Conservation (phyloP, 2,329 filamentous ascomycete species). For the Lasiodiplodia sp. region DNA sequence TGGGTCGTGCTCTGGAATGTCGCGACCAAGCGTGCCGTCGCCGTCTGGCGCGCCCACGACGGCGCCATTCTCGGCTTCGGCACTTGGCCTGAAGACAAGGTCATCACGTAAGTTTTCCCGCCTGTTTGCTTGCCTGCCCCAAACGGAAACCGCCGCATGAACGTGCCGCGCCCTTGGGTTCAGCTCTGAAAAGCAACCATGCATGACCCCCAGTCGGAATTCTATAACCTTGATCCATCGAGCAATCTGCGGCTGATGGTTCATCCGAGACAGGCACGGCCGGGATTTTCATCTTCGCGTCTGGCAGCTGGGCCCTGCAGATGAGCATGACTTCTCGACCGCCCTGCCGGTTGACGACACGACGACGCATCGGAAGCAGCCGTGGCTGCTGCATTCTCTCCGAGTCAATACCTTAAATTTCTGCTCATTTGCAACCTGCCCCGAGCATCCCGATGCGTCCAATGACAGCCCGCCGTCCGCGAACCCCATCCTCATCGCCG, state of each 20-base stretch:
- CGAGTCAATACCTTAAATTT: slow-evolving; percentile 95
- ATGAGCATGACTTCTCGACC: slow-evolving; percentile 71
- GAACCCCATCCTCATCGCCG: slow-evolving; percentile 66
- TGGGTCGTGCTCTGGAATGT: slow-evolving; percentile 89
- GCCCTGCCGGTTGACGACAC: slow-evolving; percentile 72
- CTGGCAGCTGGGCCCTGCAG: slow-evolving; percentile 73
- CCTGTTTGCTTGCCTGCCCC: neutral
- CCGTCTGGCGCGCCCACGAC: slow-evolving; percentile 86
- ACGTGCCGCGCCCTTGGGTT: slow-evolving; percentile 29
- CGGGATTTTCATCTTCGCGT: slow-evolving; percentile 86
- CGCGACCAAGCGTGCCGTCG: slow-evolving; percentile 77
- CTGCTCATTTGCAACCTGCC: slow-evolving; percentile 77
- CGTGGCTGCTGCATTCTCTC: slow-evolving; percentile 86
- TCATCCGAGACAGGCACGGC: slow-evolving; percentile 70
- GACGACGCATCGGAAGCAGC: slow-evolving; percentile 62
- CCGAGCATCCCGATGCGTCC: slow-evolving; percentile 32
- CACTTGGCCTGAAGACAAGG: slow-evolving; percentile 72
- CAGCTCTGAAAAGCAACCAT: slow-evolving; percentile 9
- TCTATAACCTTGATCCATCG: neutral
- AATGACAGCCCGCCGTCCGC: neutral
- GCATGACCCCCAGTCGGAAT: neutral
- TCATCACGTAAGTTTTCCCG: slow-evolving; percentile 76
- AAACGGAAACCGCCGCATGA: slow-evolving; percentile 1
- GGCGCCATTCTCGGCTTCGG: slow-evolving; percentile 77
- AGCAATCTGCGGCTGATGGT: neutral